Conservation (phyloP, 257 asterid genomes). For the Petrea volubilis region DNA sequence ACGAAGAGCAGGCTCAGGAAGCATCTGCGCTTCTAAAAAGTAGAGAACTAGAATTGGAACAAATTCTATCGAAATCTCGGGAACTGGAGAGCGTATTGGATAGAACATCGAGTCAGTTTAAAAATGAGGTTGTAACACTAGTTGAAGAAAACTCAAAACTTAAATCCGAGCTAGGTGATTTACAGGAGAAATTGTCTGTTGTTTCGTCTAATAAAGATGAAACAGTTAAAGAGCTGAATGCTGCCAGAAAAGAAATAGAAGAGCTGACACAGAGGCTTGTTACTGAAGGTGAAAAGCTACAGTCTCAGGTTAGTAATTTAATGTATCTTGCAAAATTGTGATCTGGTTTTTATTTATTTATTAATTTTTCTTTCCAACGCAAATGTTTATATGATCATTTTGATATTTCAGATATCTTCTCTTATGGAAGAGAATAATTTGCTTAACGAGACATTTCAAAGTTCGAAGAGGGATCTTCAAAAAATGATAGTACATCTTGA, state of each 20-base stretch:
- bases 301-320: conserved; percentile 64
- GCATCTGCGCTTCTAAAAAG: conserved; percentile 47
- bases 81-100: conserved; percentile 60
- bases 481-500: conserved; percentile 58
- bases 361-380: conserved; percentile 4
- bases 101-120: conserved; percentile 39
- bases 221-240: conserved; percentile 37
- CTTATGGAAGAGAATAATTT: conserved; percentile 65
- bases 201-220: conserved; percentile 54
- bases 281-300: conserved; percentile 72
- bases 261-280: conserved; percentile 53
- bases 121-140: conserved; percentile 54
- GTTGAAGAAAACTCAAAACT: conserved; percentile 59
- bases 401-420: conserved; percentile 62
- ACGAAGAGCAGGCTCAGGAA: conserved; percentile 60
- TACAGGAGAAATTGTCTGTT: conserved; percentile 39
- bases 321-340: background rate
- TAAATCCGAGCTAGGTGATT: conserved; percentile 53
- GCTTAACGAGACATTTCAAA: conserved; percentile 67
- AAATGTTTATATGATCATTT: conserved; percentile 1
- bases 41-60: conserved; percentile 58
- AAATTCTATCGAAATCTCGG: conserved; percentile 42
- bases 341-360: background rate
- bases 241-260: conserved; percentile 59
- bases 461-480: conserved; percentile 74